These are phyloP conservation scores for Ustilago shanxiensis DNA, from an alignment of 1,284 basidiomycete species.

Conservation along the genomic window DNA sequence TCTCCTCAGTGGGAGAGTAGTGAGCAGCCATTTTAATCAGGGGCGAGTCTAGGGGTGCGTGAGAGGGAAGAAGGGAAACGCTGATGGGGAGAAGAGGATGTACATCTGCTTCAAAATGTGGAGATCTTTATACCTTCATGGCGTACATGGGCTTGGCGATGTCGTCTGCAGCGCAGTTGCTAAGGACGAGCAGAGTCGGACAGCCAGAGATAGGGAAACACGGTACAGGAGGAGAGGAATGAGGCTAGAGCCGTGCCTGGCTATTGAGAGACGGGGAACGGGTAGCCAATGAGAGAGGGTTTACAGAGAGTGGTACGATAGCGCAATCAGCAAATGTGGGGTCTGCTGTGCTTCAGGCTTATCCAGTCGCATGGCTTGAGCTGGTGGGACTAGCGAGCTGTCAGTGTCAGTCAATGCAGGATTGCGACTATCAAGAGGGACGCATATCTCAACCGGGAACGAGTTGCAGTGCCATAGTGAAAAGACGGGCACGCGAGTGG, in stretches of 20 bases:
- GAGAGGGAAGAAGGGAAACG: slow-evolving; percentile 1
- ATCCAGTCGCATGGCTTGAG: slow-evolving; percentile 14
- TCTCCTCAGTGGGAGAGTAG: slow-evolving; percentile 38
- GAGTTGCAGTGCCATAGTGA: neutral
- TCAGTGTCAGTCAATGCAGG: neutral
- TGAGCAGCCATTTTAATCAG: slow-evolving; percentile 27
- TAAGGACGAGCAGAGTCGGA: neutral
- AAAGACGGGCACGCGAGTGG: slow-evolving; percentile 7
- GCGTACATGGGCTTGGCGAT: neutral
- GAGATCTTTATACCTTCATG: slow-evolving; percentile 28
- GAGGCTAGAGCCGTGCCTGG: neutral
- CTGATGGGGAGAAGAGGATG: neutral
- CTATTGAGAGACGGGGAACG: slow-evolving; percentile 18
- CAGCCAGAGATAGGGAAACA: neutral
- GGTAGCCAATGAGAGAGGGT: slow-evolving; percentile 31
- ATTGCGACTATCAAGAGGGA: too few relatives aligned
- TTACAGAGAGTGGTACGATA: slow-evolving; percentile 17
- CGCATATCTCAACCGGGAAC: slow-evolving; percentile 12
- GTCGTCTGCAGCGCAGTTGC: neutral
- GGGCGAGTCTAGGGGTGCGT: slow-evolving; percentile 7
- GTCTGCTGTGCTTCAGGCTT: slow-evolving; percentile 21
- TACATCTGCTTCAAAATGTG: neutral
- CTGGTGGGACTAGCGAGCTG: slow-evolving; percentile 3
- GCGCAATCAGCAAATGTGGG: slow-evolving; percentile 25
- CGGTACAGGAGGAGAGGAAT: slow-evolving; percentile 19